Conservation (phyloP, 257 asterid species). For the Primulina tabacum region DNA sequence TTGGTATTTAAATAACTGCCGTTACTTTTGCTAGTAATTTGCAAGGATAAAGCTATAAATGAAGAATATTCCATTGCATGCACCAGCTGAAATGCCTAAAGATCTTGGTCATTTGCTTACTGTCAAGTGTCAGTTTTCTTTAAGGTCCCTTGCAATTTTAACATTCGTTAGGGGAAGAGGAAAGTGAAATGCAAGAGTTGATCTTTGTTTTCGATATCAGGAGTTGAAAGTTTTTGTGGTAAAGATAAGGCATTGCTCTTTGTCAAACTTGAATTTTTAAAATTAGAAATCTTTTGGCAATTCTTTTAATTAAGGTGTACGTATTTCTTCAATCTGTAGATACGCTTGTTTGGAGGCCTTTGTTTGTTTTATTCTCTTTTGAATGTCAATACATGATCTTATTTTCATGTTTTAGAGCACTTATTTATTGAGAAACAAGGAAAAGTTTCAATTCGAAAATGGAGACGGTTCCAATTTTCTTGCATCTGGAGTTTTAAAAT, state of each 20-base stretch:
- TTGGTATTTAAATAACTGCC: slow-evolving; percentile 5
- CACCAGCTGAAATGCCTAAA: neutral
- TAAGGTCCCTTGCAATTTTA: slow-evolving; percentile 8
- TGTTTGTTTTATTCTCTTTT: no score
- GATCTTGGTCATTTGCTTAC: neutral
- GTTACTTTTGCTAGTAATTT: slow-evolving; percentile 13
- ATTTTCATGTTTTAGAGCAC: neutral
- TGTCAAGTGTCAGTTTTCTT: neutral
- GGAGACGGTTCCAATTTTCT: no score
- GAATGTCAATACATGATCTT: neutral
- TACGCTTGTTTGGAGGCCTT: neutral
- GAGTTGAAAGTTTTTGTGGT: neutral
- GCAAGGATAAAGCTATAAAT: neutral
- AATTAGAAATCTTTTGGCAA: neutral
- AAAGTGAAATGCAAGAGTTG: neutral
- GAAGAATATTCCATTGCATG: neutral
- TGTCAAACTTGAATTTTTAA: neutral
- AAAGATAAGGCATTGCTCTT: neutral
- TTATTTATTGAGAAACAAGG: no score
- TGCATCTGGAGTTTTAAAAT: no score
- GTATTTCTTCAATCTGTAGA: neutral
- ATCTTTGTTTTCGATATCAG: neutral
- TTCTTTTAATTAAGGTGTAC: neutral
- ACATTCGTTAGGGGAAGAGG: neutral
- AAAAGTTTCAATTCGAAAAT: no score